Evolutionary conservation across 208 protist species (phyloP).

Genomic region (Trypanosomatidae sp.): DNA sequence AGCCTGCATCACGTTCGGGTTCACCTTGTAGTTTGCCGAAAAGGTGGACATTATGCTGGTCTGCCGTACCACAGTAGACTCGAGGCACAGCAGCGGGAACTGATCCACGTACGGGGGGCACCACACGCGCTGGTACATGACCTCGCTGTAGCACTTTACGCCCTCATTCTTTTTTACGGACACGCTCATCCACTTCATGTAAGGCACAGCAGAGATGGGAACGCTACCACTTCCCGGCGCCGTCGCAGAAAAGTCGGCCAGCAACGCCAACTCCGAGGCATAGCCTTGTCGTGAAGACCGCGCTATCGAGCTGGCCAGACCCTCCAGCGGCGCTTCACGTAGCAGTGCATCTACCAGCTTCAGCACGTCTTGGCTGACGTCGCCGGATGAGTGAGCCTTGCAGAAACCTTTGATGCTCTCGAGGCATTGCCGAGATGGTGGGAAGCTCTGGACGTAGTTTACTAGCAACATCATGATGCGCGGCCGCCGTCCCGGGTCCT

Average conservation of each 20-base stretch:
- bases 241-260: constrained; percentile 15
- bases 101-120: constrained; percentile 66
- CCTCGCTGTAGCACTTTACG: constrained; percentile 25
- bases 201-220: constrained; percentile 12
- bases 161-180: constrained; percentile 27
- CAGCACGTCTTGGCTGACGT: constrained; percentile 32
- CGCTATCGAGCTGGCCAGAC: not conserved
- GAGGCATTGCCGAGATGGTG: constrained; percentile 52
- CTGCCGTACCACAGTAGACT: constrained; percentile 63
- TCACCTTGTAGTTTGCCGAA: constrained; percentile 70
- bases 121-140: constrained; percentile 31
- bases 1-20: constrained; percentile 57
- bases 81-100: constrained; percentile 66
- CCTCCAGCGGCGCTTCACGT: constrained; percentile 25
- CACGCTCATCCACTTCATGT: constrained; percentile 20
- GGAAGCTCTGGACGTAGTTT: constrained; percentile 67
- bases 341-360: constrained; percentile 22
- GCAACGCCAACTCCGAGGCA: constrained; percentile 27
- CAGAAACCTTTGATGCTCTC: constrained; percentile 35
- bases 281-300: constrained; percentile 23
- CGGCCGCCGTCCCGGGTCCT: constrained; percentile 56
- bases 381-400: constrained; percentile 19
- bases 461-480: constrained; percentile 66
- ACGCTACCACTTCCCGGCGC: constrained; percentile 3
- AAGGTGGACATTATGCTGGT: constrained; percentile 64